A percentile compares a stretch with the other conserved stretches of the same genome.
phyloP scores from a whole-genome alignment of 176 grass and related monocot species.

The Oryza coarctata region DNA sequence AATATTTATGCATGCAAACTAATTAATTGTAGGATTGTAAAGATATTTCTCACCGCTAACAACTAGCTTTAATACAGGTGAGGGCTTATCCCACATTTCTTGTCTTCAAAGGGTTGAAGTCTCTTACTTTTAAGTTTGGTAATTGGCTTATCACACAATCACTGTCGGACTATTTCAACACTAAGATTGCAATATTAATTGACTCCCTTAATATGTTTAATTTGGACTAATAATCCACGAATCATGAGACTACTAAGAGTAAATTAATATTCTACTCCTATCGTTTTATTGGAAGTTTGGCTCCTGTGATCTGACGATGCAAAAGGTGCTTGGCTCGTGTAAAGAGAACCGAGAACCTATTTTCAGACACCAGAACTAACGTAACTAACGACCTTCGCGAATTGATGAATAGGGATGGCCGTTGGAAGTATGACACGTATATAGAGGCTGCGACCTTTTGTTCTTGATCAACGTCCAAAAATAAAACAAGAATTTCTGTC shows the following conservation, averaged over 20 bases:
- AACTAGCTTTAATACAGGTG: not conserved
- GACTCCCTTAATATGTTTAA: not conserved
- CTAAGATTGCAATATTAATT: not conserved
- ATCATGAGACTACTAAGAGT: not conserved
- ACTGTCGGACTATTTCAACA: too few relatives aligned
- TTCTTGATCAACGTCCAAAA: too few relatives aligned
- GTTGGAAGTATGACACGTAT: conserved; percentile 33
- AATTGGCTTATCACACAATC: too few relatives aligned
- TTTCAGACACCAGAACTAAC: conserved; percentile 22
- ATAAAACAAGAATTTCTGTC: too few relatives aligned
- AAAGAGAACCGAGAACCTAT: conserved; percentile 10
- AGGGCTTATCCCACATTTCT: not conserved
- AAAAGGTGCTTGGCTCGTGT: conserved; percentile 4
- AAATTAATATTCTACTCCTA: not conserved
- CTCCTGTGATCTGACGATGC: not conserved
- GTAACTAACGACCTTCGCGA: conserved; percentile 22
- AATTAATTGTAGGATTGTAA: not conserved
- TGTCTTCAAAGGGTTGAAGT: too few relatives aligned
- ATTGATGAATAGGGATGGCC: not conserved
- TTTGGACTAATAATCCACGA: not conserved
- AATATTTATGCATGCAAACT: not conserved
- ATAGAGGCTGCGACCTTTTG: not conserved
- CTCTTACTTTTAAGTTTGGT: too few relatives aligned
- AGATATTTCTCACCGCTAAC: not conserved
- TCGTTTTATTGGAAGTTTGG: not conserved